Percentiles rank a stretch among this genome's conserved stretches.
These are phyloP conservation scores for Rhododendron ferrugineum DNA, from an alignment of 148 eudicot species.

Conservation along the genomic window DNA sequence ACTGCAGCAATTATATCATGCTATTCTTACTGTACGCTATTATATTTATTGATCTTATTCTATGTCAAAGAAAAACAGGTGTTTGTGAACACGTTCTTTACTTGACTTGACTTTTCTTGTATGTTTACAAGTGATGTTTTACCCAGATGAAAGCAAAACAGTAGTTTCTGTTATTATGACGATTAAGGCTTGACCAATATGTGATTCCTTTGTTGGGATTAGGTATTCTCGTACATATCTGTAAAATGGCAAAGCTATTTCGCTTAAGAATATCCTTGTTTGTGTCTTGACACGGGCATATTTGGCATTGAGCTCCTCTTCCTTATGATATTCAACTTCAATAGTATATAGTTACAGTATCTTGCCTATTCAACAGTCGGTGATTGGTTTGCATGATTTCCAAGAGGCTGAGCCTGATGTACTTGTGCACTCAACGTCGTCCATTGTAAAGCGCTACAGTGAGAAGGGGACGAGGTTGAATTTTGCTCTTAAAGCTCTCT, in stretches of 20 bases:
- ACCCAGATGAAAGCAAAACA: neutral
- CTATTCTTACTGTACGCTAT: neutral
- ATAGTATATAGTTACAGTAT: neutral
- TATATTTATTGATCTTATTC: neutral
- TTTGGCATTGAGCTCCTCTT: neutral
- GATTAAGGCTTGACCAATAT: neutral
- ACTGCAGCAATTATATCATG: neutral
- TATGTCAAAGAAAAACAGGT: neutral
- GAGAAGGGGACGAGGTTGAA: constrained; percentile 24
- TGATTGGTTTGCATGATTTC: constrained; percentile 36
- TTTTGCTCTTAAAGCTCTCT: constrained; percentile 39
- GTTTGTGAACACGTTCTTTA: neutral
- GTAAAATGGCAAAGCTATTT: neutral
- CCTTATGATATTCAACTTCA: neutral
- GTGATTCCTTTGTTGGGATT: neutral
- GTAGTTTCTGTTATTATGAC: neutral
- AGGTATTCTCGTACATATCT: neutral
- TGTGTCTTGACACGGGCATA: neutral
- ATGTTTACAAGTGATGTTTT: neutral
- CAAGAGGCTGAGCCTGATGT: constrained; percentile 49
- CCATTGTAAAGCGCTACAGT: constrained; percentile 29
- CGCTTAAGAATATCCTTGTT: neutral
- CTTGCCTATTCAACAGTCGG: constrained; percentile 22
- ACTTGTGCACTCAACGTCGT: constrained; percentile 40
- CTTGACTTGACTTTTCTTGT: neutral